These are phyloP conservation scores for Taxillus chinensis DNA, from an alignment of 164 flowering plant genomes.

Conservation along the genomic window DNA sequence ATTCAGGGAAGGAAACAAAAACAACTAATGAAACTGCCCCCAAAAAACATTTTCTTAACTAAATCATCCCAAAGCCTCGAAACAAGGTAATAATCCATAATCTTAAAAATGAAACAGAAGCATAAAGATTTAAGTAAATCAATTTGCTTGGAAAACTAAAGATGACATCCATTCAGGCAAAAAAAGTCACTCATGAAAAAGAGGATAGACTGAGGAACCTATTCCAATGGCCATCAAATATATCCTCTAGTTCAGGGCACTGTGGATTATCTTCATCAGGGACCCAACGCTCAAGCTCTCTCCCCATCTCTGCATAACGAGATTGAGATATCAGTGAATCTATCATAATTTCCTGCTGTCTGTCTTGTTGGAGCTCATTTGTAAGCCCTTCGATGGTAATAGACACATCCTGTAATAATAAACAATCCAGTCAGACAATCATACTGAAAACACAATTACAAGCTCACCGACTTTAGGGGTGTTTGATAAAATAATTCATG, in stretches of 20 bases:
- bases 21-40: too few species aligned
- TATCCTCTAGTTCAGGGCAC: slow-evolving; percentile 71
- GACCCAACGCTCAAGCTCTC: slow-evolving; percentile 83
- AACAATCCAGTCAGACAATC: slow-evolving; percentile 6
- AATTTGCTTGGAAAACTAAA: too few species aligned
- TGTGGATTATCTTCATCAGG: slow-evolving; percentile 79
- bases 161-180: neutral
- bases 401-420: slow-evolving; percentile 53
- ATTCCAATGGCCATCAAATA: slow-evolving; percentile 74
- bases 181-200: neutral
- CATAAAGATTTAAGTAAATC: too few species aligned
- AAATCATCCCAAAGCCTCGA: too few species aligned
- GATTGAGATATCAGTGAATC: slow-evolving; percentile 82
- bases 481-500: too few species aligned
- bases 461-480: neutral
- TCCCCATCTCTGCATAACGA: slow-evolving; percentile 46
- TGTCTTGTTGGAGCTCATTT: slow-evolving; percentile 40
- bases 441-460: neutral
- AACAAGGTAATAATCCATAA: too few species aligned
- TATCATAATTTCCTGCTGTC: slow-evolving; percentile 59
- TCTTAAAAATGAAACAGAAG: too few species aligned
- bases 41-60: too few species aligned
- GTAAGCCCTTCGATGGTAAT: slow-evolving; percentile 45
- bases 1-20: too few species aligned
- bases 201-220: slow-evolving; percentile 32